Base-by-base conservation (phyloP, 495 filamentous ascomycete genomes). In the Penicillium soppii region DNA sequence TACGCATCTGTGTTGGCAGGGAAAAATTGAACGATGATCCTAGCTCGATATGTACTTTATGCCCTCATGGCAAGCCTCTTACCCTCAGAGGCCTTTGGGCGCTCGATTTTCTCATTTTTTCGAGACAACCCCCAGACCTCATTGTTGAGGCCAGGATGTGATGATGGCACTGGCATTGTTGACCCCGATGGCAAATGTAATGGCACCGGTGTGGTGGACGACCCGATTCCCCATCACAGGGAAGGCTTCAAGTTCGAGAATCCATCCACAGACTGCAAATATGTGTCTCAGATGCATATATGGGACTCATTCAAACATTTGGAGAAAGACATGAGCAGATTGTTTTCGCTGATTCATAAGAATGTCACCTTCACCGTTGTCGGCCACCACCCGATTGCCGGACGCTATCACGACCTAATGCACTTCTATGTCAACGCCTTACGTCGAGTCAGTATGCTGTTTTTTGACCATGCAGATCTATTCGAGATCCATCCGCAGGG, bases 351-450 rank as follows among this genome's bases (percentile, higher is more conserved):
- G 38, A 67, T 68, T 50, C 61, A 72, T 48, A 71, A 67, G 44
- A 50, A 72, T 33, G 67, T 70, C 27, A 57, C 39, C 35, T 70
- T 70, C 47, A 64, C 65, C 7, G 67, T 72, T 3, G 58, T 72
- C 15, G 68, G 67, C 19, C 62, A 72, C 39, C 68, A 70, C 35
- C 67, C 68, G 7, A 61, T 68, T 20, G 68, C 68, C 8, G 68
- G 68, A 1, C 61, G 51, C 36, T 72, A 72, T 21, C 38, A 61
- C 13, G 68, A 72, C 26, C 50, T 72, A 43, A 42, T 72, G 41
- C 67, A 72, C 52, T 70, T 72, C 45, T 70, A 69, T 21, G 66
- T 72, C 16, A 72, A 72, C 32, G 69, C 67, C 5, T 30, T 72
- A 16, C 59, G 69, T 19, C 54, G 69, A 8, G 65, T 70, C 7